Conservation (phyloP, 805 yeast genomes). For the Allodekkera sacchari region DNA sequence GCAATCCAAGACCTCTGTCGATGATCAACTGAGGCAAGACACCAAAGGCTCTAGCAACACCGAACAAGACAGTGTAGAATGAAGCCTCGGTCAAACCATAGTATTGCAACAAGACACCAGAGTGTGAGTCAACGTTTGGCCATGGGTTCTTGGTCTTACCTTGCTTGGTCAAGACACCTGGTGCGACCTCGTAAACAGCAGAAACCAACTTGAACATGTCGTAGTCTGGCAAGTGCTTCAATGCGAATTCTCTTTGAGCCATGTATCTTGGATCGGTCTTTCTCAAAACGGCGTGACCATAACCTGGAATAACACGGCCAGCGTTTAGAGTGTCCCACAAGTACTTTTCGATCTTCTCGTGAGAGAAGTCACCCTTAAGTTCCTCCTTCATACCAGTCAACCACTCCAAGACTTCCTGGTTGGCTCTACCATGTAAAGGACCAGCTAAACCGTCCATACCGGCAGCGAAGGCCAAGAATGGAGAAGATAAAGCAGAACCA, state of each 20-base stretch:
- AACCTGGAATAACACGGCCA: slow-evolving; percentile 84
- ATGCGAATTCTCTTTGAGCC: slow-evolving; percentile 79
- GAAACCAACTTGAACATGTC: slow-evolving; percentile 73
- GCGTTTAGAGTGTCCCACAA: slow-evolving; percentile 72
- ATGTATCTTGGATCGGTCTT: slow-evolving; percentile 84
- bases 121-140: slow-evolving; percentile 87
- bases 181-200: slow-evolving; percentile 74
- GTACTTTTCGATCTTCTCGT: slow-evolving; percentile 63
- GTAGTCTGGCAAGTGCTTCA: slow-evolving; percentile 67
- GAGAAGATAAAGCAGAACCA: slow-evolving; percentile 75
- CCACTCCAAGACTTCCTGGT: slow-evolving; percentile 84
- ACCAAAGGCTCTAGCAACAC: slow-evolving; percentile 83
- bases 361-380: slow-evolving; percentile 63
- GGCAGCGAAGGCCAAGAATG: slow-evolving; percentile 71
- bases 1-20: slow-evolving; percentile 74
- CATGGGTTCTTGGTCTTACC: slow-evolving; percentile 91
- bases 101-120: slow-evolving; percentile 79
- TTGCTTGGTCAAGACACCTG: slow-evolving; percentile 69
- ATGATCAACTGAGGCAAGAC: slow-evolving; percentile 78
- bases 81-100: slow-evolving; percentile 77
- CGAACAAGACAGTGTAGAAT: slow-evolving; percentile 80
- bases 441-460: slow-evolving; percentile 84
- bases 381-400: slow-evolving; percentile 56
- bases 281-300: slow-evolving; percentile 83
- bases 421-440: slow-evolving; percentile 82